Percentiles rank a stretch among this genome's conserved stretches.
phyloP scores from a whole-genome alignment of 768 basidiomycete genomes.

The Tulasnella sp. region DNA sequence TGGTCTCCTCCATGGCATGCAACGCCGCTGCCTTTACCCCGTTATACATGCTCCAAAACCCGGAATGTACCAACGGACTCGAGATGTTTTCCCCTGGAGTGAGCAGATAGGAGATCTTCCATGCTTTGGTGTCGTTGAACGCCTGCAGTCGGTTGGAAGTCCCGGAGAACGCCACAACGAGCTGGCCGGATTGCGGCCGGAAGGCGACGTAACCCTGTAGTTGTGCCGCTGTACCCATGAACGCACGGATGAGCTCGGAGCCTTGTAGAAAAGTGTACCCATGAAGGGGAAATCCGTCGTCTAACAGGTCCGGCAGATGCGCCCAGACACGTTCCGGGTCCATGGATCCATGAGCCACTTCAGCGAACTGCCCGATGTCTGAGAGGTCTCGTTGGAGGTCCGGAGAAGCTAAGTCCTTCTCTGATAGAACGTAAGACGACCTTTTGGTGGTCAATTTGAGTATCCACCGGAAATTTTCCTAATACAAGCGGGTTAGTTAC shows the following conservation, averaged over 20 bases:
- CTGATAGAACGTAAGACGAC: constrained; percentile 34
- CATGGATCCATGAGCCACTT: constrained; percentile 36
- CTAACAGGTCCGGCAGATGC: constrained; percentile 25
- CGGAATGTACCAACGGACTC: constrained; percentile 33
- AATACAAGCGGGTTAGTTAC: not conserved
- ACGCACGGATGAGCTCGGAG: constrained; percentile 28
- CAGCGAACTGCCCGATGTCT: constrained; percentile 45
- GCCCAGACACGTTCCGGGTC: constrained; percentile 35
- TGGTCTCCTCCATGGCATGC: not conserved
- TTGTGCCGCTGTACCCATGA: constrained; percentile 33
- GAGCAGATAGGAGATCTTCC: constrained; percentile 29
- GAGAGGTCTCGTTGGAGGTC: constrained; percentile 32
- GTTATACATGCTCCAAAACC: constrained; percentile 34
- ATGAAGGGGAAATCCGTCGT: constrained; percentile 40
- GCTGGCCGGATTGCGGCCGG: constrained; percentile 34
- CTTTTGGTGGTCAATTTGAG: constrained; percentile 36
- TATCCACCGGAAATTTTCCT: constrained; percentile 45
- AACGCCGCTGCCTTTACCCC: not conserved
- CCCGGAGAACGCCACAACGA: constrained; percentile 43
- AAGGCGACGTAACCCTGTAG: constrained; percentile 39
- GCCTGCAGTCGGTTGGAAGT: constrained; percentile 35
- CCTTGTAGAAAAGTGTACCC: constrained; percentile 31
- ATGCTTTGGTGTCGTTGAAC: constrained; percentile 36
- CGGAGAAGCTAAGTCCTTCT: constrained; percentile 30
- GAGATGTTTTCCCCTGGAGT: constrained; percentile 23